Evolutionary conservation across 352 stramenopile genomes (phyloP).

Genomic region (Phytophthora pluvialis): DNA sequence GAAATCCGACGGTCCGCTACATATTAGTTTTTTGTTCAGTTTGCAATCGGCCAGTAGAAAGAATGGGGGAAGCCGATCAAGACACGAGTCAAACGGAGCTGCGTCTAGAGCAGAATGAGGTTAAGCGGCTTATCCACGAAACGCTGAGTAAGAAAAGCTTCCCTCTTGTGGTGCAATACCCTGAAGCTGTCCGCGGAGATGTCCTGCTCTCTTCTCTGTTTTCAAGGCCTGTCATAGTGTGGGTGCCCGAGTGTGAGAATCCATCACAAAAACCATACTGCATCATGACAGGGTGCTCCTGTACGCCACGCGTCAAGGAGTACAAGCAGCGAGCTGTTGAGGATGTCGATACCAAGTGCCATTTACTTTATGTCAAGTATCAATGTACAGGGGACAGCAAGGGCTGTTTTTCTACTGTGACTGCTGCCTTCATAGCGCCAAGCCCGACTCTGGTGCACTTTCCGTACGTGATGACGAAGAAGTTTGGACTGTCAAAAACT

Average conservation of each 20-base stretch:
- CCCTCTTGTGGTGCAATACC: background rate
- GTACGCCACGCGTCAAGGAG: conserved; percentile 8
- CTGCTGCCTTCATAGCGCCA: background rate
- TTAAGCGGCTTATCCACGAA: background rate
- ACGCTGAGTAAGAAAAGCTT: background rate
- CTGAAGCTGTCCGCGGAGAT: background rate
- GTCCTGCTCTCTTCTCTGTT: background rate
- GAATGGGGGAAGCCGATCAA: background rate
- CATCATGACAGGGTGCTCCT: background rate
- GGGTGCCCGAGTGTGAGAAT: background rate
- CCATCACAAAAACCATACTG: background rate
- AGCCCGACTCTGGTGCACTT: background rate
- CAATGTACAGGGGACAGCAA: background rate
- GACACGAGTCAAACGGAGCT: too few relatives aligned
- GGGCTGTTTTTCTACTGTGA: conserved; percentile 3
- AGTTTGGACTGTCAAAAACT: background rate
- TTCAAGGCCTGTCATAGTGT: background rate
- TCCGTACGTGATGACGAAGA: background rate
- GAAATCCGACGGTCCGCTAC: too few relatives aligned
- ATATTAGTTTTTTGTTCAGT: too few relatives aligned
- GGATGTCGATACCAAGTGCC: conserved; percentile 5
- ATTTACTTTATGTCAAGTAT: conserved; percentile 20
- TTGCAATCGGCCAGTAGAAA: too few relatives aligned
- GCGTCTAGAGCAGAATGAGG: background rate
- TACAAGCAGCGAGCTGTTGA: conserved; percentile 11